These are phyloP conservation scores for Quercus bicolor DNA, from an alignment of 306 rosid genomes.

Conservation along the genomic window DNA sequence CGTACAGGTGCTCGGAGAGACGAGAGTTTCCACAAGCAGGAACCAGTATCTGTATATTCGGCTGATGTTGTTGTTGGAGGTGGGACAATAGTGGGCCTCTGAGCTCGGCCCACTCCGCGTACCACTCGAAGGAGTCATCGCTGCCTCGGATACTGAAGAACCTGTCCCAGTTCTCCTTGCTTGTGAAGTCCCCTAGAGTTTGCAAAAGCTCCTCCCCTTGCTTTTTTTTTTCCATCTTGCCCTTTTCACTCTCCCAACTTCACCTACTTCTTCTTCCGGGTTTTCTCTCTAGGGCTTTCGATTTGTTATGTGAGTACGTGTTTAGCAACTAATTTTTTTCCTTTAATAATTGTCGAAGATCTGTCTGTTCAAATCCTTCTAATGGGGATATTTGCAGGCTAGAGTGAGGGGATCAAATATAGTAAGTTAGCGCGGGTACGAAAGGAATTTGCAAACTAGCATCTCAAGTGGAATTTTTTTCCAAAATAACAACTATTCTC, in stretches of 20 bases:
- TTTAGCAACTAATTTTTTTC: too few relatives aligned
- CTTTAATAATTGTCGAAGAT: too few relatives aligned
- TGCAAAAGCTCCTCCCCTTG: constrained; percentile 44
- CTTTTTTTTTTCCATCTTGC: constrained; percentile 36
- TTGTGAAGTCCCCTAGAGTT: constrained; percentile 85
- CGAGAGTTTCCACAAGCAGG: constrained; percentile 93
- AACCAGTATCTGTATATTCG: constrained; percentile 42
- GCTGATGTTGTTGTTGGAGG: constrained; percentile 2
- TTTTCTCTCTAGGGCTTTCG: background rate
- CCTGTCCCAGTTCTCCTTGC: constrained; percentile 93
- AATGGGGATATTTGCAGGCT: too few relatives aligned
- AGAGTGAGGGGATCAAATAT: too few relatives aligned
- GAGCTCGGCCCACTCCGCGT: constrained; percentile 82
- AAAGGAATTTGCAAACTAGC: too few relatives aligned
- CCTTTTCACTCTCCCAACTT: background rate
- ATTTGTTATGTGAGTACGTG: too few relatives aligned
- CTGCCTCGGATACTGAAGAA: constrained; percentile 79
- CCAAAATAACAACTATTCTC: too few relatives aligned
- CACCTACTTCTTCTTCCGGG: background rate
- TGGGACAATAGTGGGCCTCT: constrained; percentile 49
- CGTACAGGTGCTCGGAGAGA: constrained; percentile 74
- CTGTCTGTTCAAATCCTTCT: too few relatives aligned
- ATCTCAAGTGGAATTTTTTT: too few relatives aligned
- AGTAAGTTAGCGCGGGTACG: too few relatives aligned
- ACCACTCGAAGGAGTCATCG: constrained; percentile 83